Conservation (phyloP, 2,329 filamentous ascomycete species). For the Lachnellula hyalina region DNA sequence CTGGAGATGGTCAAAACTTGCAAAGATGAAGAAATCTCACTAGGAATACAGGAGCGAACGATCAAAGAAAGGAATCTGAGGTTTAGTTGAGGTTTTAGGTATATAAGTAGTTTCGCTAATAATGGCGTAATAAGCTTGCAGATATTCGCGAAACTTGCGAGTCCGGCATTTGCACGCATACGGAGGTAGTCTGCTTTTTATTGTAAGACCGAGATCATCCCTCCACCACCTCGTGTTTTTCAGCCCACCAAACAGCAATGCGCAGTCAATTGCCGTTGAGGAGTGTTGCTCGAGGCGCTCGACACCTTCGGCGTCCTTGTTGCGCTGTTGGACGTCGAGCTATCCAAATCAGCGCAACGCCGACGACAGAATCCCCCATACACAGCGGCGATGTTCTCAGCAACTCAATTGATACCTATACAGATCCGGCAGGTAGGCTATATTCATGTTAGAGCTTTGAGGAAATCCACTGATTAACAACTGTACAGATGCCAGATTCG, state of each 20-base stretch:
- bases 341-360: conserved; percentile 59
- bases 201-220: background rate
- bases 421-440: conserved; percentile 23
- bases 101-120: no score
- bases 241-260: conserved; percentile 24
- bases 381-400: conserved; percentile 52
- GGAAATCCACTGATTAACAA: conserved; percentile 1
- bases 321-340: conserved; percentile 40
- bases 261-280: conserved; percentile 25
- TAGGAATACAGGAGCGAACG: background rate
- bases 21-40: background rate
- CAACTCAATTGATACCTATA: conserved; percentile 37
- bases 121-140: conserved; percentile 2
- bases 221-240: conserved; percentile 4
- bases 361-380: conserved; percentile 50
- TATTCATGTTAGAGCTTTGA: background rate
- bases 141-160: conserved; percentile 4
- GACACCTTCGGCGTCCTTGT: conserved; percentile 19
- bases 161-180: conserved; percentile 1
- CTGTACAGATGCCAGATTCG: conserved; percentile 78
- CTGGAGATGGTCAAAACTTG: background rate
- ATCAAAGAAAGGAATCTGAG: background rate
- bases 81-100: background rate
- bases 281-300: conserved; percentile 22
- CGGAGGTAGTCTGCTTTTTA: background rate